Percentiles rank a stretch among this genome's conserved stretches.
Conservation (phyloP, 352 stramenopile species). For the Pythium chondricola region DNA sequence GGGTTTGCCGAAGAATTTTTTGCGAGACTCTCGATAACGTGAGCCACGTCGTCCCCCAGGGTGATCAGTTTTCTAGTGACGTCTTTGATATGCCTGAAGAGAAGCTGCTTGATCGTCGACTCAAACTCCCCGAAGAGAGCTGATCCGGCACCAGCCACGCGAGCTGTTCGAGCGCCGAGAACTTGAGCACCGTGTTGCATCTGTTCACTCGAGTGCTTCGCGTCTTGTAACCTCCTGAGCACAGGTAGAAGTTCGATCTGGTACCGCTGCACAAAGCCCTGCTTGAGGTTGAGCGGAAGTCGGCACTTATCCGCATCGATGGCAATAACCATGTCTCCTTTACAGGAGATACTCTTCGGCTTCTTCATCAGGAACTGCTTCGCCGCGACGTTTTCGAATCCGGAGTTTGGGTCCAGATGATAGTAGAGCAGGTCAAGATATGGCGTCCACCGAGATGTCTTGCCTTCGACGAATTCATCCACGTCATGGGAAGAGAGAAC, state of each 20-base stretch:
- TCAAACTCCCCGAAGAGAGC: slow-evolving; percentile 39
- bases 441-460: slow-evolving; percentile 39
- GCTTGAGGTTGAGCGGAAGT: slow-evolving; percentile 50
- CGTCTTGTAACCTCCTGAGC: slow-evolving; percentile 45
- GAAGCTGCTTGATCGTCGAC: slow-evolving; percentile 40
- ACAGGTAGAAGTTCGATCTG: slow-evolving; percentile 59
- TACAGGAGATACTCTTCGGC: slow-evolving; percentile 15
- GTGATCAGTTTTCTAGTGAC: slow-evolving; percentile 54
- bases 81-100: slow-evolving; percentile 49
- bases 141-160: slow-evolving; percentile 19
- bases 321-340: slow-evolving; percentile 59
- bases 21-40: no score
- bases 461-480: slow-evolving; percentile 35
- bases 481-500: slow-evolving; percentile 53
- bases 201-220: slow-evolving; percentile 45
- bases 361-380: slow-evolving; percentile 45
- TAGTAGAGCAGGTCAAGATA: slow-evolving; percentile 65
- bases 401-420: slow-evolving; percentile 24
- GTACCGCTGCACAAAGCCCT: slow-evolving; percentile 62
- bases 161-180: background rate
- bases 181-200: slow-evolving; percentile 1
- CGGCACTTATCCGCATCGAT: slow-evolving; percentile 43
- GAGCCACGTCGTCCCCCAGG: slow-evolving; percentile 60
- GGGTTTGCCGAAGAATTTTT: no score
- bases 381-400: slow-evolving; percentile 33